phyloP scores from a whole-genome alignment of 768 basidiomycete species.

The Mycena filopes region DNA sequence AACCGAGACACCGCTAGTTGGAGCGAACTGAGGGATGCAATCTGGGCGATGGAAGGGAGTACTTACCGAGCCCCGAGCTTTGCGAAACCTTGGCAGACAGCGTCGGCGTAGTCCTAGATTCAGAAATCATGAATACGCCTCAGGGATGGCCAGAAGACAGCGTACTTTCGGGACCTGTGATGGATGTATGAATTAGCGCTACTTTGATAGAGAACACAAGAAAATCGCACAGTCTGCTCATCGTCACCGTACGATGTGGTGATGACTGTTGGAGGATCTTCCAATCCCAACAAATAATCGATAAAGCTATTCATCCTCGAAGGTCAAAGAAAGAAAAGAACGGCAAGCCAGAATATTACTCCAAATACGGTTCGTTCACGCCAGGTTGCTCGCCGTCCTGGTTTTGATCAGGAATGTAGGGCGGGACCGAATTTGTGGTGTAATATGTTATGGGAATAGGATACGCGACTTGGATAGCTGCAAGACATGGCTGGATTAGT shows the following conservation, averaged over 20 bases:
- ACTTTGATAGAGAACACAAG: too few relatives aligned
- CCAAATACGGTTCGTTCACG: constrained; percentile 53
- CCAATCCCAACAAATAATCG: constrained; percentile 44
- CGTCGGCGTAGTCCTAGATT: constrained; percentile 50
- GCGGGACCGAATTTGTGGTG: constrained; percentile 56
- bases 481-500: constrained; percentile 36
- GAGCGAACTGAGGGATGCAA: not conserved
- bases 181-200: not conserved
- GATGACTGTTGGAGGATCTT: constrained; percentile 49
- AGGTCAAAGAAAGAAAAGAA: not conserved
- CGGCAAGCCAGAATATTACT: constrained; percentile 32
- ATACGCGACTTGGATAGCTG: constrained; percentile 54
- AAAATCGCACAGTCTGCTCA: constrained; percentile 17
- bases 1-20: constrained; percentile 45
- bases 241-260: constrained; percentile 55
- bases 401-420: constrained; percentile 49
- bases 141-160: not conserved
- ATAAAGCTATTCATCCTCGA: constrained; percentile 40
- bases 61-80: constrained; percentile 53
- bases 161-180: constrained; percentile 20
- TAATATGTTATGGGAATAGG: constrained; percentile 57
- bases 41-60: too few relatives aligned
- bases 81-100: constrained; percentile 53
- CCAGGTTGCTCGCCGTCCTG: constrained; percentile 38
- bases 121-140: constrained; percentile 36